Evolutionary conservation across 768 basidiomycete species (phyloP).

Genomic region (Leccinum incarnatum): DNA sequence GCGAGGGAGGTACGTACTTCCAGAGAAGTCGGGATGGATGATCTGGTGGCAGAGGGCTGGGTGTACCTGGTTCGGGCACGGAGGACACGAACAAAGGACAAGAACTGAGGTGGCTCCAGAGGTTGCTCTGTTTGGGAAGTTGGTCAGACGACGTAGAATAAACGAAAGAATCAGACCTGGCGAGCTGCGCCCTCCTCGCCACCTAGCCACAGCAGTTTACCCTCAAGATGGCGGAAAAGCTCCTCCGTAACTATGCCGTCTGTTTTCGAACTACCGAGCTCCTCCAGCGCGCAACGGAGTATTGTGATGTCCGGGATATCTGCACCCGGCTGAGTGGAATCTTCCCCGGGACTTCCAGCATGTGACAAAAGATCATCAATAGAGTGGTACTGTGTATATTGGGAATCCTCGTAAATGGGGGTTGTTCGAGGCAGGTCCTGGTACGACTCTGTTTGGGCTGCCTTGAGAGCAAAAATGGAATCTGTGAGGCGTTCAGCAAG

Average conservation of each 20-base stretch:
- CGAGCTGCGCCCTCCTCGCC: slow-evolving; percentile 48
- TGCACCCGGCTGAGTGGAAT: slow-evolving; percentile 12
- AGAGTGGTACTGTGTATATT: slow-evolving; percentile 44
- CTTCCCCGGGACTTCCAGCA: slow-evolving; percentile 7
- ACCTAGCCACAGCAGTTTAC: slow-evolving; percentile 55
- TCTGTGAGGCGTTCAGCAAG: slow-evolving; percentile 54
- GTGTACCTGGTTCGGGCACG: slow-evolving; percentile 10
- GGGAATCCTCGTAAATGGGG: slow-evolving; percentile 45
- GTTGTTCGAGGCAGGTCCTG: slow-evolving; percentile 55
- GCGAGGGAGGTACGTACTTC: slow-evolving; percentile 36
- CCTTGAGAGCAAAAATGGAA: slow-evolving; percentile 55
- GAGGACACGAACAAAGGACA: slow-evolving; percentile 48
- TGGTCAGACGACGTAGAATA: background rate
- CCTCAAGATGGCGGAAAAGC: slow-evolving; percentile 56
- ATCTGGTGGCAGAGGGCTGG: slow-evolving; percentile 7
- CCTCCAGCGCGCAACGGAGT: slow-evolving; percentile 60
- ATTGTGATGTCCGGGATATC: slow-evolving; percentile 52
- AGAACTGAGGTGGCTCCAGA: slow-evolving; percentile 61
- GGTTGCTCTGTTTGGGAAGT: slow-evolving; percentile 33
- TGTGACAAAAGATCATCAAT: slow-evolving; percentile 39
- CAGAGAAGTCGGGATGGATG: slow-evolving; percentile 34
- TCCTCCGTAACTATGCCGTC: slow-evolving; percentile 53
- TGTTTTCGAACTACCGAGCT: slow-evolving; percentile 38
- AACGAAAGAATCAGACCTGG: slow-evolving; percentile 44
- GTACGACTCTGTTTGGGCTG: slow-evolving; percentile 52